A percentile compares a stretch with the other conserved stretches of the same genome.
Evolutionary conservation across 2,329 filamentous ascomycete genomes (phyloP).

Genomic region (Triangularia verruculosa): DNA sequence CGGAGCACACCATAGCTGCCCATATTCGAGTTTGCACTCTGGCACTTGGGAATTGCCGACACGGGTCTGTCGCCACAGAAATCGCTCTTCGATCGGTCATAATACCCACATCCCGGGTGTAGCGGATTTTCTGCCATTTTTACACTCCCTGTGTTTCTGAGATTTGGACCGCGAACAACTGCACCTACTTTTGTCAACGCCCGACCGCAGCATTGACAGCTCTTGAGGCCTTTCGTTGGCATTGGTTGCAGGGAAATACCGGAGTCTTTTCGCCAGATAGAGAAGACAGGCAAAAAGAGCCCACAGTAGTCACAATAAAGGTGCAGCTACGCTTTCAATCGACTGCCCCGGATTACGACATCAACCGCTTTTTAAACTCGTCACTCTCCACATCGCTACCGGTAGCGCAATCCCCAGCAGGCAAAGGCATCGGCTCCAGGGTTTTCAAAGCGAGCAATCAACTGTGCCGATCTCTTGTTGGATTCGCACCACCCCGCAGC

Average conservation of each 20-base stretch:
- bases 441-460: neutral
- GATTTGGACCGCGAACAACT: constrained; percentile 2
- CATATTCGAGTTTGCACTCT: neutral
- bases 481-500: constrained; percentile 14
- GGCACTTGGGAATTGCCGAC: constrained; percentile 4
- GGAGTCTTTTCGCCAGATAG: neutral
- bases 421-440: constrained; percentile 1
- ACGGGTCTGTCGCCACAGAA: constrained; percentile 11
- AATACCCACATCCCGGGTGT: constrained; percentile 11
- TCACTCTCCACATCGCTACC: neutral
- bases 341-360: neutral
- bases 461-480: constrained; percentile 4
- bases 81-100: constrained; percentile 2
- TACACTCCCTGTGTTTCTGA: constrained; percentile 4
- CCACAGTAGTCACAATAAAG: neutral
- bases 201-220: neutral
- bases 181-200: neutral
- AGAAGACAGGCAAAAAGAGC: neutral
- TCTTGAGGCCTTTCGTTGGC: neutral
- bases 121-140: constrained; percentile 2
- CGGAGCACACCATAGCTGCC: neutral
- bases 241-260: neutral
- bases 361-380: neutral
- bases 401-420: neutral
- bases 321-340: neutral